Percentiles rank a stretch among this genome's conserved stretches.
These are phyloP conservation scores for Bocquillonia castaneifolia DNA, from an alignment of 441 rosid genomes.

Conservation along the genomic window DNA sequence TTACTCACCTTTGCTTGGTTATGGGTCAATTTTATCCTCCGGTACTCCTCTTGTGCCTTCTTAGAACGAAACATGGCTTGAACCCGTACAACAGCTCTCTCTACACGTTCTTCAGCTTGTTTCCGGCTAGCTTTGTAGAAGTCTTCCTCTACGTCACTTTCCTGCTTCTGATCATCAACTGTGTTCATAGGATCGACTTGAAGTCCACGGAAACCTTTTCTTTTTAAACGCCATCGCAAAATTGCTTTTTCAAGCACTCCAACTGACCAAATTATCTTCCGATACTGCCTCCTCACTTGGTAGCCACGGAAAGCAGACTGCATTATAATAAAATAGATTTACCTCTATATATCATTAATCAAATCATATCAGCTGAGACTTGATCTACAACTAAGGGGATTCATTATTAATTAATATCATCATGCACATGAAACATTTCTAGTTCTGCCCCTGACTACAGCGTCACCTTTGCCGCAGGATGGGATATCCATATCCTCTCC, in stretches of 20 bases:
- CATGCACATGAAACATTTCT: not conserved
- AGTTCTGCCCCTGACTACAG: too few relatives aligned
- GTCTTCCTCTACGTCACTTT: slow-evolving; percentile 61
- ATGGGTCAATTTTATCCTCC: slow-evolving; percentile 72
- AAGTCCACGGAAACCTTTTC: slow-evolving; percentile 92
- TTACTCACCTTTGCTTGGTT: slow-evolving; percentile 60
- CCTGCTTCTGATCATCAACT: slow-evolving; percentile 28
- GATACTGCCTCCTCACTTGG: slow-evolving; percentile 78
- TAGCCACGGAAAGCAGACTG: slow-evolving; percentile 86
- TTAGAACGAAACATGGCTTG: slow-evolving; percentile 97
- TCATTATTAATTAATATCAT: not conserved
- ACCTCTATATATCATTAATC: not conserved
- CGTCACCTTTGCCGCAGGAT: not conserved
- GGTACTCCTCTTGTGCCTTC: slow-evolving; percentile 87
- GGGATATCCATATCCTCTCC: not conserved
- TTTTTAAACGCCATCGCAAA: slow-evolving; percentile 90
- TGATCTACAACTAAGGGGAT: not conserved
- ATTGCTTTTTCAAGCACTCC: slow-evolving; percentile 91
- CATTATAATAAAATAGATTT: slow-evolving; percentile 18
- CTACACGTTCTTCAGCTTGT: slow-evolving; percentile 91
- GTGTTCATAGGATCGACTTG: slow-evolving; percentile 37
- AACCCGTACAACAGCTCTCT: slow-evolving; percentile 75
- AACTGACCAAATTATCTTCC: slow-evolving; percentile 85
- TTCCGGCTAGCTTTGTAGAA: slow-evolving; percentile 68
- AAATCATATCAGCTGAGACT: not conserved